These are phyloP conservation scores for Pichia sp. DNA, from an alignment of 1,139 yeast species.

Conservation along the genomic window DNA sequence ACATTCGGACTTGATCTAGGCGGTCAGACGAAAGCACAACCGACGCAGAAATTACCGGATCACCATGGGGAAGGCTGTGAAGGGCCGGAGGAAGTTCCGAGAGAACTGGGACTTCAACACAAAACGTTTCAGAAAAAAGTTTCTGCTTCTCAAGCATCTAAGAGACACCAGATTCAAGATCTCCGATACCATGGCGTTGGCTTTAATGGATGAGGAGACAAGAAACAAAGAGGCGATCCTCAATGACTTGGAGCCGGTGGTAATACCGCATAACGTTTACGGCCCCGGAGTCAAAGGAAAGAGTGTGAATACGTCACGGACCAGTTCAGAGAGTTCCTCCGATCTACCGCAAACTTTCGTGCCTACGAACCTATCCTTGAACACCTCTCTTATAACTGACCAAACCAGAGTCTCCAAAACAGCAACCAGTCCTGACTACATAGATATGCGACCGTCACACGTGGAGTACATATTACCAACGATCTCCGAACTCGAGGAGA, in stretches of 20 bases:
- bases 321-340: background rate
- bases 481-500: conserved; percentile 15
- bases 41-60: no score
- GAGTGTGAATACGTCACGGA: background rate
- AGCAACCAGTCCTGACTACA: background rate
- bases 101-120: background rate
- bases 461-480: conserved; percentile 10
- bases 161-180: background rate
- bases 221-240: background rate
- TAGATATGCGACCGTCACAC: background rate
- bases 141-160: conserved; percentile 5
- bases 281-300: no score
- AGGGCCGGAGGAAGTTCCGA: background rate
- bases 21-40: background rate
- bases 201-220: conserved; percentile 6
- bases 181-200: conserved; percentile 1
- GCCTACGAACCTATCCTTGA: background rate
- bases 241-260: conserved; percentile 6
- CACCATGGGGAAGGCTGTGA: conserved; percentile 2
- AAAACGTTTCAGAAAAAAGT: conserved; percentile 2
- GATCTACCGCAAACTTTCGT: background rate
- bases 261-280: conserved; percentile 1
- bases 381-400: background rate
- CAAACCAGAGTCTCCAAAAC: background rate
- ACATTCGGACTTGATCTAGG: background rate